Conservation (phyloP, 164 flowering plant species). For the Stephania cephalantha region DNA sequence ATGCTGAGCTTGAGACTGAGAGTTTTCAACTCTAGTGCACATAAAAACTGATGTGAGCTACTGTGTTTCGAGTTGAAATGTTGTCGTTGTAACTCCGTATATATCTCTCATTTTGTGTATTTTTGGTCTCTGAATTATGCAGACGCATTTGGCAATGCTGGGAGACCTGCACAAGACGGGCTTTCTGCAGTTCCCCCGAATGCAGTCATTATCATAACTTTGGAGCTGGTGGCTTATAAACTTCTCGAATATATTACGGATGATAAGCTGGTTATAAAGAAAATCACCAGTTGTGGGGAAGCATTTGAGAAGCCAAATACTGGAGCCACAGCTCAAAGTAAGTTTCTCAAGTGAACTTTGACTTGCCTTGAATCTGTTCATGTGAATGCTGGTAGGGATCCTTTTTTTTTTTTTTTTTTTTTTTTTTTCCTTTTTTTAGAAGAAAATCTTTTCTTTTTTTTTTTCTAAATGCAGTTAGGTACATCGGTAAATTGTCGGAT, state of each 20-base stretch:
- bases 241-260: slow-evolving; percentile 27
- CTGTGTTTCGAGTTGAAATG: background rate
- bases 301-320: slow-evolving; percentile 32
- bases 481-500: slow-evolving; percentile 26
- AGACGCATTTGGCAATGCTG: slow-evolving; percentile 30
- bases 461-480: slow-evolving; percentile 16
- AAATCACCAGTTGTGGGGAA: slow-evolving; percentile 22
- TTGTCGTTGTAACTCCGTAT: background rate
- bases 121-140: slow-evolving; percentile 7
- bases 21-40: no score
- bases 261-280: slow-evolving; percentile 29
- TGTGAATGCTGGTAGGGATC: background rate
- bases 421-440: no score
- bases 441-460: background rate
- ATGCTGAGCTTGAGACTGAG: no score
- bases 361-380: background rate
- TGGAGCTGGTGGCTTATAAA: slow-evolving; percentile 31
- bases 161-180: slow-evolving; percentile 27
- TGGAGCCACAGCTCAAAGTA: slow-evolving; percentile 28
- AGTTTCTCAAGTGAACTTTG: slow-evolving; percentile 1
- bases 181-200: slow-evolving; percentile 25
- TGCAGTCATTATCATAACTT: slow-evolving; percentile 21
- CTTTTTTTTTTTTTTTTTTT: no score
- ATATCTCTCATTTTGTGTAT: background rate
- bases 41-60: background rate